These are phyloP conservation scores for Pleurostoma richardsiae DNA, from an alignment of 2,329 filamentous ascomycete species.

Conservation along the genomic window DNA sequence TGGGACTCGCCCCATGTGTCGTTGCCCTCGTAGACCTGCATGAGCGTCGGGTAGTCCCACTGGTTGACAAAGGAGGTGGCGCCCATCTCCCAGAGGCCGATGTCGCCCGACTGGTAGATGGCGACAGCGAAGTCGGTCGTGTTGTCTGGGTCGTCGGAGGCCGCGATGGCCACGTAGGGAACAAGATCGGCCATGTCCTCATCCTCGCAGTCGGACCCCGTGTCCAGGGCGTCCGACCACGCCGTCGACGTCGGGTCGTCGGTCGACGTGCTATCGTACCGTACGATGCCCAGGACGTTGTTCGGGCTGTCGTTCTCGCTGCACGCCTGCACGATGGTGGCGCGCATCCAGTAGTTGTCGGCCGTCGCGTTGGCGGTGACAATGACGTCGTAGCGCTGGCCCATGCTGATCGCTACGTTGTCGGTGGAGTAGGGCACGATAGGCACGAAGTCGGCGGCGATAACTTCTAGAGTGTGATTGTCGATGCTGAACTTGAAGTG, in stretches of 20 bases:
- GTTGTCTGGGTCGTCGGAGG: not conserved
- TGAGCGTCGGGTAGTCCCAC: slow-evolving; percentile 9
- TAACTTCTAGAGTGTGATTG: slow-evolving; percentile 29
- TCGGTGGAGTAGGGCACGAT: slow-evolving; percentile 40
- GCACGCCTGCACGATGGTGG: slow-evolving; percentile 9
- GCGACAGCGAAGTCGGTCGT: not conserved
- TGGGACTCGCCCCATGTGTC: not conserved
- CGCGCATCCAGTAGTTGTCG: slow-evolving; percentile 17
- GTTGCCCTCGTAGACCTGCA: slow-evolving; percentile 3
- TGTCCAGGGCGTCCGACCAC: slow-evolving; percentile 1
- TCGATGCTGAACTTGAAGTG: slow-evolving; percentile 32
- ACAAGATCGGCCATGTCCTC: slow-evolving; percentile 5
- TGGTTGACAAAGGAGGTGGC: slow-evolving; percentile 1
- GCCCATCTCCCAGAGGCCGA: not conserved
- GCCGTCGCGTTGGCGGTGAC: slow-evolving; percentile 13
- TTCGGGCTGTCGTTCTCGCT: slow-evolving; percentile 8
- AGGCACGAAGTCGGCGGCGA: slow-evolving; percentile 40
- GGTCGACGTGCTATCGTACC: slow-evolving; percentile 7
- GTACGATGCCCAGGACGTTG: slow-evolving; percentile 11
- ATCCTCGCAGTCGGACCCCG: slow-evolving; percentile 9
- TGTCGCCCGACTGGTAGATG: not conserved
- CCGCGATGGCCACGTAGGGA: slow-evolving; percentile 7
- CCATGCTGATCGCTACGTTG: slow-evolving; percentile 42
- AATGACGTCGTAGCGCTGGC: slow-evolving; percentile 28
- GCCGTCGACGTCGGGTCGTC: slow-evolving; percentile 19